Base-by-base conservation (phyloP, 306 rosid genomes). In the Hippophae gyantsensis region DNA sequence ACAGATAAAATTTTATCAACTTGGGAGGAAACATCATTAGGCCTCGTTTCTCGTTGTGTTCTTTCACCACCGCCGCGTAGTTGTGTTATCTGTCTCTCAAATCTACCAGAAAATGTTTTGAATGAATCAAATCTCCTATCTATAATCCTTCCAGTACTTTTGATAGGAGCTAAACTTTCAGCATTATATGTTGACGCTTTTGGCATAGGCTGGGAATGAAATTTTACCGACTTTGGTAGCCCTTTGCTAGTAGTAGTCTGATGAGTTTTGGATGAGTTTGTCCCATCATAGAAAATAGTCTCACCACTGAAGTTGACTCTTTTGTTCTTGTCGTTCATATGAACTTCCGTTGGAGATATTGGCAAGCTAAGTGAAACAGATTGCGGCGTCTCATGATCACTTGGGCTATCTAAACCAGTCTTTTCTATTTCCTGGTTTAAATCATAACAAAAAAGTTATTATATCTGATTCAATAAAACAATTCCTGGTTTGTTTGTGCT, bases 321-420 rank as follows among this genome's bases (percentile, higher is more conserved):
- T 48, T 70, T 74, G 64, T 51, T 61, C 38, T 32, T 32, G 26
- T 62, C 45, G 59, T 59, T 43, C 9, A 77, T 49, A 42, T 66
- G 74, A 59, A 41, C 41, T 57, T 66, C 78, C 40, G 74, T 72
- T 3, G 79, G 65, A 67, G 84, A 63, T 1, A 76, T 74, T 62
- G 97, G 95, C 95, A 86, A 84, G 86, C 97, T 93, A 54, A 85
- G 67, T 3, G 94, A 85, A 70, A 81, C 58, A 27, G 89, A 85
- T 32, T 2, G 38, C 45, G 23, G 71, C 44, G 68, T 78, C 60
- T 78, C 76, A 52, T 72, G 79, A 78, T 62, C 66, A 48, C 18
- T 44, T 44, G 52, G 42, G 40, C 53, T 72, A 74, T 59, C 57
- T 9, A 46, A 60, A n/a, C 65, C 65, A 42, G 54, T 41, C 62